Evolutionary conservation across 805 yeast genomes (phyloP), one percentile per base, ranked within the genome.

Genomic region (Kodamaea lidongshanica): DNA sequence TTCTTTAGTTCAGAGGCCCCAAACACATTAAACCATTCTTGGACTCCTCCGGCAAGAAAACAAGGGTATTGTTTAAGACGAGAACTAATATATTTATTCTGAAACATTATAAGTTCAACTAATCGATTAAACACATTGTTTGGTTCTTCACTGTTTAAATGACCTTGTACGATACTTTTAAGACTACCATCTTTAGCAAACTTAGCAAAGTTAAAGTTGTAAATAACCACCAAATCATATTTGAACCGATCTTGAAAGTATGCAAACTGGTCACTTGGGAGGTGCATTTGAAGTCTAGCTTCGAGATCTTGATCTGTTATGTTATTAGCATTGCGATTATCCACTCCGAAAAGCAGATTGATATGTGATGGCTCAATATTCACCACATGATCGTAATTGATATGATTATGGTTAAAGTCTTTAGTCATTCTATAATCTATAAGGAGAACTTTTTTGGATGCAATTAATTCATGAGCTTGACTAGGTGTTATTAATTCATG

Each of bases 341-440:
- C 37, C n/a, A 35, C 11, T 2, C 40, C 39, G 7, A 40, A 30
- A 6, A 61, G 28, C 16, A 41, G 28, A 13, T 30, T 31, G 1
- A 55, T 26, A 14, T 39, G 32, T 3, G 40, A 29, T 0, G 96
- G 96, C 31, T 85, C 95, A 12, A 88, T 68, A 48, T 88, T 83
- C 7, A 84, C 67, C 6, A 81, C 52, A 32, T 80, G 72, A 3
- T 60, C 55, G 15, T 74, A 58, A 8, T 69, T 59, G 13, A 88
- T 74, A 52, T 86, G 96, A 27, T 72, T 70, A 24, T 61, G 58
- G 27, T 74, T 70, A 47, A 70, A 87, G 20, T 74, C 77, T 12
- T 60, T 61, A 22, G 78, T 61, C 11, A 78, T 60, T 41, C 96
- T 62, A 23, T 77, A 68, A 50, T 89, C 97, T 5, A 89, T 67